Base-by-base conservation (phyloP, 2,329 filamentous ascomycete genomes). In the Ophiostoma montium region DNA sequence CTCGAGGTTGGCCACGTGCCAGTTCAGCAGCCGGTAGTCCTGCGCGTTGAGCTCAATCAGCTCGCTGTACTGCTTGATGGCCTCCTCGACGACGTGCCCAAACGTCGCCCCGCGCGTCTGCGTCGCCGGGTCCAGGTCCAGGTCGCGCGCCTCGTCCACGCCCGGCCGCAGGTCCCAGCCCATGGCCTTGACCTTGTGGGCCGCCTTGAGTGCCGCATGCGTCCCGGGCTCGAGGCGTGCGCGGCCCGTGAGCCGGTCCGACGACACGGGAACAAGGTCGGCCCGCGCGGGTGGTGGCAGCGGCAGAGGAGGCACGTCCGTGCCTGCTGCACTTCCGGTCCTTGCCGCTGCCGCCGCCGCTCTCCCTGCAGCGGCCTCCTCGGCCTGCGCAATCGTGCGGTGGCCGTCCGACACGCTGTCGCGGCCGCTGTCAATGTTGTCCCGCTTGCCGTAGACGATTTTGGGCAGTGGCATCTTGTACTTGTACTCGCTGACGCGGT, bases 1-100 rank as follows among this genome's bases (percentile, higher is more conserved):
- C 64, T 98, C 92, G 13, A 98, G 74, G 61, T 98, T 98, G 55
- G 94, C 94, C 63, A 95, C 84, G 64, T 98, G 94, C 92, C 92
- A 98, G 60, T 95, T 98, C 59, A 96, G 75, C 15, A 98, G 71
- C 42, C 92, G 79, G 64, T 94, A 82, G 59, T 98, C 92, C 60
- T 87, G 85, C 1, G 89, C 77, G 13, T 80, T 86, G 47, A 98
- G 68, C 51, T 94, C 82, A 27, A 96, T 74, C 45, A 98, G 75
- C 31, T 76, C 72, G 59, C 85, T 82, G 62, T 95, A 98, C 62
- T 96, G 89, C 16, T 75, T 75, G 52, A 98, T 81, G n/a, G 88
- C 86, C 55, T 88, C 81, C 59, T 98, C 87, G 69, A 96, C 84
- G 2, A 94, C 84, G n/a, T 83, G 83, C 1, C 92, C 92, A 11